phyloP scores from a whole-genome alignment of 2,329 filamentous ascomycete genomes.

The Xylaria arbuscula region DNA sequence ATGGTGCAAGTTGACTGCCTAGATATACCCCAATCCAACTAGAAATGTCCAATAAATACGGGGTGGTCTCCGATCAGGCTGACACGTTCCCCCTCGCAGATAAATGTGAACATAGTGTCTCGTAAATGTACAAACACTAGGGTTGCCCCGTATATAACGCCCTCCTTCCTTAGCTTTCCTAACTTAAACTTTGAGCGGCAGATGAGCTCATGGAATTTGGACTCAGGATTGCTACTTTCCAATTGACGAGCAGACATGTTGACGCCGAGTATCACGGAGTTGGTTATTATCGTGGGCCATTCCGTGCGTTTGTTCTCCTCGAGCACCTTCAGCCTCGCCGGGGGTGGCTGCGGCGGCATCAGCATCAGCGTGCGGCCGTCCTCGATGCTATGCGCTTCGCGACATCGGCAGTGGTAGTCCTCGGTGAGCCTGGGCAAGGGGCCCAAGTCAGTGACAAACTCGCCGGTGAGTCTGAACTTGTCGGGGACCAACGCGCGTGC shows the following conservation, averaged over 20 bases:
- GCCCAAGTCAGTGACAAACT: not conserved
- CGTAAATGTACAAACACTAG: not conserved
- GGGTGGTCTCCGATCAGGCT: no score
- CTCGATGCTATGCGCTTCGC: conserved; percentile 9
- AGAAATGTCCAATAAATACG: no score
- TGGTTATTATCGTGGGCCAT: fast-evolving
- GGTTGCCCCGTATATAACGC: not conserved
- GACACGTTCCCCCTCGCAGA: not conserved
- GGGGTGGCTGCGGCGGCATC: not conserved
- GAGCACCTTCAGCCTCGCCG: not conserved
- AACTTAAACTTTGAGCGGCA: not conserved
- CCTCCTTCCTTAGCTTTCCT: not conserved
- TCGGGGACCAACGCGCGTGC: not conserved
- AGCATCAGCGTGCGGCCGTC: conserved; percentile 13
- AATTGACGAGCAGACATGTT: not conserved
- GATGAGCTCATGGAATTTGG: conserved; percentile 1
- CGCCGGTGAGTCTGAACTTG: no score
- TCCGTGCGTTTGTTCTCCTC: no score
- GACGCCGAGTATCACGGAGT: not conserved
- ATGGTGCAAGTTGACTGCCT: no score
- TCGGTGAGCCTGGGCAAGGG: conserved; percentile 21
- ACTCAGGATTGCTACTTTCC: no score
- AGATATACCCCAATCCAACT: no score
- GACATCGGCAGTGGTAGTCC: not conserved
- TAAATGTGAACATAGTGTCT: not conserved